Evolutionary conservation across 1,139 yeast genomes (phyloP), one percentile per base, ranked within the genome.

Genomic region (Pichia sp.): DNA sequence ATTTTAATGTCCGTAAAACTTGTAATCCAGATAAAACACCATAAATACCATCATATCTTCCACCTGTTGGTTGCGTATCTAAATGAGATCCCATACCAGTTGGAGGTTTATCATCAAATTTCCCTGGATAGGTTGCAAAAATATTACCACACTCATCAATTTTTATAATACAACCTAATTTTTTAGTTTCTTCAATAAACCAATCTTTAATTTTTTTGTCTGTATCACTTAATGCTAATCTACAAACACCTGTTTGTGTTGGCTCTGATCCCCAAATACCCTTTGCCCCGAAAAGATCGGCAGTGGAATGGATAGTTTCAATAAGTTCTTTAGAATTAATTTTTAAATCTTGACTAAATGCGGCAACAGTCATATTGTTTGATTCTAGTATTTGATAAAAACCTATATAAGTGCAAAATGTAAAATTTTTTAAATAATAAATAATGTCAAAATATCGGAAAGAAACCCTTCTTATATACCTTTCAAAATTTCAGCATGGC

Each of bases 41-140:
- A 33, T 73, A 70, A 37, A 80, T 76, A 30, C 89, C 90, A 56
- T 82, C 89, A 56, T 81, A 82, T 49, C 86, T 67, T 6, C 89
- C 89, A 30, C 89, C 89, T 6, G 80, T 79, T n/a, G 89, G 89
- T 62, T 82, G 89, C 1, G 89, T 82, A 56, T 82, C 89, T 47
- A 82, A 63, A 61, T 82, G 89, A 0, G 87, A 80, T 0, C 90
- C 89, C 50, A 82, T 78, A 11, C 77, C 87, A 2, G 81, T 80
- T 11, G 89, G 84, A 6, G 70, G 59, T 24, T 65, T 63, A 37
- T 63, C 65, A 30, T 64, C 63, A 31, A 65, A 61, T 41, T 74
- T 70, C 5, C 87, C 87, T 0, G 84, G 82, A 46, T 70, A 78
- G 25, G 76, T 67, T 16, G 83, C 82, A 62, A 81, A 82, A 33